These are phyloP conservation scores for Acanthamoeba castellanii DNA, from an alignment of 208 protist species.

Conservation along the genomic window DNA sequence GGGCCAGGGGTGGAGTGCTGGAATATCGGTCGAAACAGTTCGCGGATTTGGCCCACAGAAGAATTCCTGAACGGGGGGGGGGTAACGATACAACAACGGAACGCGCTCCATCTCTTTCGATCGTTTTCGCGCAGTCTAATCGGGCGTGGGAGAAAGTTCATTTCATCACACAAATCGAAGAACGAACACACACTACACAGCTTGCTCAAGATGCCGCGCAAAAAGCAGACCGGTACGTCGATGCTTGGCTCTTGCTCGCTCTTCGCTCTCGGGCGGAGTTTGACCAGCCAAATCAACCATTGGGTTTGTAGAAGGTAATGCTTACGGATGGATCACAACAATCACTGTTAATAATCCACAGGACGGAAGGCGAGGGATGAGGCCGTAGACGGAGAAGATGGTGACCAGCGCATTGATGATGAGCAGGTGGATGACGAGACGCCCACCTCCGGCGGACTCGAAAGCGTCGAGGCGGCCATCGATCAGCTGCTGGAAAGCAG, in stretches of 20 bases:
- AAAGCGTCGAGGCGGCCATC: constrained; percentile 49
- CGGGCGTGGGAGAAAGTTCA: background rate
- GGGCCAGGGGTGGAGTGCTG: background rate
- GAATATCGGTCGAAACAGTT: constrained; percentile 13
- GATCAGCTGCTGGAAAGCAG: constrained; percentile 64
- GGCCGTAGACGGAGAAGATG: background rate
- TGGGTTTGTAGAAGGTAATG: background rate
- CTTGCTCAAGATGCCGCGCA: background rate
- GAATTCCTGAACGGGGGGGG: background rate
- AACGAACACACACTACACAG: background rate
- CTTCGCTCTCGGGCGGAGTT: constrained; percentile 4
- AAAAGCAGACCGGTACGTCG: background rate
- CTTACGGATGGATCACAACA: background rate
- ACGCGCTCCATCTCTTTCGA: background rate
- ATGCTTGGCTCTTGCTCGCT: no score
- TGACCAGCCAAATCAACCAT: background rate
- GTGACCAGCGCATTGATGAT: background rate
- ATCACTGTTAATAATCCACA: background rate
- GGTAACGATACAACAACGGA: background rate
- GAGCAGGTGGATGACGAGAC: constrained; percentile 12
- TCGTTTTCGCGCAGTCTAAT: background rate
- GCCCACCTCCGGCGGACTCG: background rate
- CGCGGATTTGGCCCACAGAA: background rate
- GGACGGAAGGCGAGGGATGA: background rate
- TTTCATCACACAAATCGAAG: background rate